These are phyloP conservation scores for Metarhizium anisopliae DNA, from an alignment of 2,329 filamentous ascomycete species.

Conservation along the genomic window DNA sequence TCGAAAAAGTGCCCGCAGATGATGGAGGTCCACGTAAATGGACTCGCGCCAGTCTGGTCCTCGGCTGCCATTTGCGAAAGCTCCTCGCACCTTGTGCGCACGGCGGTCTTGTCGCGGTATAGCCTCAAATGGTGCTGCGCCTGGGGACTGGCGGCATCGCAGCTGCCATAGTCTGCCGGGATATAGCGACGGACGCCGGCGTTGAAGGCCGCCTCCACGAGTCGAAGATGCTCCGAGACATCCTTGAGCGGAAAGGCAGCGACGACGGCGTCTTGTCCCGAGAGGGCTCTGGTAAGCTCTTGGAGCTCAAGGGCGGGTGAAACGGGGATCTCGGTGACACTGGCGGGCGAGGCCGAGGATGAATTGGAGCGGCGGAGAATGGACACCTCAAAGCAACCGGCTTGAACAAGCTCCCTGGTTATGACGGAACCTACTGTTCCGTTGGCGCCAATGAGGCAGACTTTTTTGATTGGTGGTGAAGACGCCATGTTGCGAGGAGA, in stretches of 20 bases:
- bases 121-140: slow-evolving; percentile 22
- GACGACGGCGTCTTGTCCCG: slow-evolving; percentile 49
- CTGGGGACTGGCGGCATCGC: slow-evolving; percentile 26
- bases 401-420: slow-evolving; percentile 25
- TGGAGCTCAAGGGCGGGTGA: slow-evolving; percentile 20
- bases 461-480: slow-evolving; percentile 16
- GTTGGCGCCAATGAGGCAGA: slow-evolving; percentile 25
- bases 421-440: slow-evolving; percentile 32
- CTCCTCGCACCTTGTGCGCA: slow-evolving; percentile 21
- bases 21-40: slow-evolving; percentile 42
- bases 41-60: background rate
- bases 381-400: slow-evolving; percentile 38
- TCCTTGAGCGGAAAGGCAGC: slow-evolving; percentile 29
- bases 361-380: slow-evolving; percentile 42
- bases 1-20: slow-evolving; percentile 37
- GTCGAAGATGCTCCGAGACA: slow-evolving; percentile 32
- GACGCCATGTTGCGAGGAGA: background rate
- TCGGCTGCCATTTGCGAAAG: slow-evolving; percentile 20
- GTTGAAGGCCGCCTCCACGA: slow-evolving; percentile 48
- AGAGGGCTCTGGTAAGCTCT: slow-evolving; percentile 36
- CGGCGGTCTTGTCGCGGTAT: slow-evolving; percentile 25
- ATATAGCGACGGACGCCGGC: slow-evolving; percentile 55
- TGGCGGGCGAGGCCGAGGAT: slow-evolving; percentile 12
- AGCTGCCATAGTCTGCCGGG: slow-evolving; percentile 47
- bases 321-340: slow-evolving; percentile 15